phyloP scores from a whole-genome alignment of 495 filamentous ascomycete genomes.

The Chaetomium fimeti region DNA sequence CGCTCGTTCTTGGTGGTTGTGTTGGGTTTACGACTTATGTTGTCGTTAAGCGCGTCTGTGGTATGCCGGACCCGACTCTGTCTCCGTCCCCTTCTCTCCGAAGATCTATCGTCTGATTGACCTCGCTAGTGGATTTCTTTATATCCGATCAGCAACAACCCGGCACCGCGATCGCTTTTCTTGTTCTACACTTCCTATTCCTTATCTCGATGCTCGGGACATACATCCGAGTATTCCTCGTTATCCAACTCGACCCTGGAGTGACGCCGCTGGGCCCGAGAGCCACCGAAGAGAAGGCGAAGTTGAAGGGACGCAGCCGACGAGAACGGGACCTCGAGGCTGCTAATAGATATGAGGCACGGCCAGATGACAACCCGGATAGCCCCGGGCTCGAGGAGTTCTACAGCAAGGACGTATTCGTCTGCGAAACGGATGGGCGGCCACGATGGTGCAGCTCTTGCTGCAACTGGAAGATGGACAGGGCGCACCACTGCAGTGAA shows the following conservation, averaged over 20 bases:
- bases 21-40: constrained; percentile 44
- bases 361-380: constrained; percentile 42
- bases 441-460: constrained; percentile 80
- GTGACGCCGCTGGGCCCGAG: constrained; percentile 61
- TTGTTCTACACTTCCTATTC: constrained; percentile 68
- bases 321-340: constrained; percentile 44
- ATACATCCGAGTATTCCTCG: constrained; percentile 66
- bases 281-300: constrained; percentile 29
- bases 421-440: constrained; percentile 74
- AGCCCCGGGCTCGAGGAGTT: constrained; percentile 57
- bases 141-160: constrained; percentile 50
- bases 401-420: constrained; percentile 76
- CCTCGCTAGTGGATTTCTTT: constrained; percentile 59
- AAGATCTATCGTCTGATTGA: constrained; percentile 7
- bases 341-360: constrained; percentile 34
- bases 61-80: constrained; percentile 28
- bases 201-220: constrained; percentile 62
- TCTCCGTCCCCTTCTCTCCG: background rate
- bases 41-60: constrained; percentile 43
- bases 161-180: constrained; percentile 63
- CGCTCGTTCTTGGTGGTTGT: constrained; percentile 39
- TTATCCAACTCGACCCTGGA: constrained; percentile 65
- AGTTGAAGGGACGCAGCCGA: constrained; percentile 29
- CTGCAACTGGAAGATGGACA: constrained; percentile 77
- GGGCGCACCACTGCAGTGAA: constrained; percentile 81